Evolutionary conservation across 2,329 filamentous ascomycete species (phyloP).

Genomic region (Xylogone sp.): DNA sequence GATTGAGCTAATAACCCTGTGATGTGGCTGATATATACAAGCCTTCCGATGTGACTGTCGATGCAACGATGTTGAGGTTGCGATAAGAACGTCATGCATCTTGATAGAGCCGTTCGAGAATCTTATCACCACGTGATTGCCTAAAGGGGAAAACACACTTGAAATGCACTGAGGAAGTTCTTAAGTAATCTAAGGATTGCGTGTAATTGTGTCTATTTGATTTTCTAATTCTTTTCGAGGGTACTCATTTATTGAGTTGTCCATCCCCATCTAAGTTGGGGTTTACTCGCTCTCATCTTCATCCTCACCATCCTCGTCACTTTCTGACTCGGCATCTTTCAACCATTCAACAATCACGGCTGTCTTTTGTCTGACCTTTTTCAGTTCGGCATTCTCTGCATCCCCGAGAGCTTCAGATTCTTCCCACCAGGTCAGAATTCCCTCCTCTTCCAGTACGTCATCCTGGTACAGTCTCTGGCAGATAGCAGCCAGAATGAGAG

Average conservation of each 20-base stretch:
- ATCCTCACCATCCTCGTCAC: conserved; percentile 63
- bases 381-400: conserved; percentile 64
- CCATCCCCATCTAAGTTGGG: too few relatives aligned
- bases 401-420: conserved; percentile 56
- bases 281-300: conserved; percentile 47
- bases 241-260: too few relatives aligned
- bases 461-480: conserved; percentile 81
- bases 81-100: not conserved
- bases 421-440: conserved; percentile 84
- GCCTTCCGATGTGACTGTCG: not conserved
- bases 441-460: conserved; percentile 86
- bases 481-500: conserved; percentile 68
- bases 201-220: too few relatives aligned
- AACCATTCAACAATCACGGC: conserved; percentile 80
- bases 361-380: conserved; percentile 67
- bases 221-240: too few relatives aligned
- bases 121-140: not conserved
- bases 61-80: not conserved
- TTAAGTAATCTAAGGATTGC: too few relatives aligned
- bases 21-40: not conserved
- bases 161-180: too few relatives aligned
- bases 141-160: too few relatives aligned
- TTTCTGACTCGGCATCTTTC: conserved; percentile 69
- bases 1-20: not conserved
- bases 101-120: not conserved